Base-by-base conservation (phyloP, 352 stramenopile genomes). In the Achlya hypogyna region DNA sequence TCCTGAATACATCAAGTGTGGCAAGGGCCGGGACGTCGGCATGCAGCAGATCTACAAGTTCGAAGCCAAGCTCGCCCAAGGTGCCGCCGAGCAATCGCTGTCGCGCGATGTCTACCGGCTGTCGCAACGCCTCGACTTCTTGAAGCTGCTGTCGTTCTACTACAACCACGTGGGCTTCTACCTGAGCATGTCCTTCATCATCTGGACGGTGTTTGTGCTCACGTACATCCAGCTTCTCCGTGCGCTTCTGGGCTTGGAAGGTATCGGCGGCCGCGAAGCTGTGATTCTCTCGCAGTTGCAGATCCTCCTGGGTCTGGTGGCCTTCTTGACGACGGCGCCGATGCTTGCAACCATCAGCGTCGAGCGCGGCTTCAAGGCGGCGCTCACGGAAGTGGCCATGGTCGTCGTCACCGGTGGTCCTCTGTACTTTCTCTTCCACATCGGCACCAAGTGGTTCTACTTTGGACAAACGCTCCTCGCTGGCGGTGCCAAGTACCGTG, bases 1-100 rank as follows among this genome's bases (percentile, higher is more conserved):
- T 83, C 97, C 97, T n/a, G 97, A 99, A 78, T 99, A 99, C 74
- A 86, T 98, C 51, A 98, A 99, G 79, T 96, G 97, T 49, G 97
- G 97, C 56, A 99, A 99, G 74, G 97, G 97, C 38, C 93, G 97
- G 56, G 97, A 99, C 89, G 97, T 99, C 28, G 97, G 97, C 45
- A 98, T 99, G 95, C 97, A 98, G 72, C 97, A 99, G 74, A 99
- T 99, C 69, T 99, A 99, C 84, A 99, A 99, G 78, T 99, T 99
- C 68, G 97, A 99, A 76, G 96, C 97, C 1, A 99, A 99, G 70
- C 78, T 98, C 10, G 96, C 92, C 63, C 95, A 99, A 76, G 97
- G 97, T 53, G 96, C 96, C 12, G 97, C 93, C 2, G 97, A 99
- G 74, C 96, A 99, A 74, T 99, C 95, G 72, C 78, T 99, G 25